These are phyloP conservation scores for Sodiomyces alkalinus DNA, from an alignment of 2,329 filamentous ascomycete species.

Conservation along the genomic window DNA sequence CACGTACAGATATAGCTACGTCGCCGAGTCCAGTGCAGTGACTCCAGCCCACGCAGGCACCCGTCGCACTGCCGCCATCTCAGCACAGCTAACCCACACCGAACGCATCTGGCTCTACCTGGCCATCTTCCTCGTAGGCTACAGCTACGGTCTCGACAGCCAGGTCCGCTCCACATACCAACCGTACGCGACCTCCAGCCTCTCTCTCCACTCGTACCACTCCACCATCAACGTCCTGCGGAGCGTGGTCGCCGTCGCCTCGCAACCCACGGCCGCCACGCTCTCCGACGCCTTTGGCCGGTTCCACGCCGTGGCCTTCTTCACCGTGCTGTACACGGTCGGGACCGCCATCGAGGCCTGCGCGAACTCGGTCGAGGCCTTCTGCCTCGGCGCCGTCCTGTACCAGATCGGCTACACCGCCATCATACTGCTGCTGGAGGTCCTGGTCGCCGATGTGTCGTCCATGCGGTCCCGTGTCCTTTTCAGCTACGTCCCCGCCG, in stretches of 20 bases:
- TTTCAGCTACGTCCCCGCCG: conserved; percentile 45
- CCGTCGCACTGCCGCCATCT: conserved; percentile 36
- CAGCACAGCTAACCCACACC: conserved; percentile 24
- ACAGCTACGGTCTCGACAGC: conserved; percentile 42
- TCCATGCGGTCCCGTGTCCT: conserved; percentile 43
- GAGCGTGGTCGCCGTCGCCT: conserved; percentile 42
- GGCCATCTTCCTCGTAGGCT: conserved; percentile 43
- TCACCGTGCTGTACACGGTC: conserved; percentile 38
- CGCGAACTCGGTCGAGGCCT: conserved; percentile 29
- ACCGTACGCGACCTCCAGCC: conserved; percentile 37
- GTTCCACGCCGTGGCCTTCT: conserved; percentile 38
- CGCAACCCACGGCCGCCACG: conserved; percentile 43
- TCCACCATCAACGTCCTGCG: conserved; percentile 43
- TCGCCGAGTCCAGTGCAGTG: too few relatives aligned
- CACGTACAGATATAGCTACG: too few relatives aligned
- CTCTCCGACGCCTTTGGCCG: conserved; percentile 49
- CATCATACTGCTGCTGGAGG: conserved; percentile 41
- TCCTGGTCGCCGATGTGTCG: conserved; percentile 45
- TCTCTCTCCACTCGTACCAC: conserved; percentile 36
- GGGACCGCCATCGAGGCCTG: conserved; percentile 39
- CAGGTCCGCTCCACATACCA: conserved; percentile 36
- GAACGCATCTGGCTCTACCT: conserved; percentile 37
- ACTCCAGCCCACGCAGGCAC: too few relatives aligned
- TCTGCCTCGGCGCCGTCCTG: conserved; percentile 36
- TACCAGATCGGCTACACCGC: conserved; percentile 45